Conservation (phyloP, 805 yeast species). For the Ogataea dorogensis region DNA sequence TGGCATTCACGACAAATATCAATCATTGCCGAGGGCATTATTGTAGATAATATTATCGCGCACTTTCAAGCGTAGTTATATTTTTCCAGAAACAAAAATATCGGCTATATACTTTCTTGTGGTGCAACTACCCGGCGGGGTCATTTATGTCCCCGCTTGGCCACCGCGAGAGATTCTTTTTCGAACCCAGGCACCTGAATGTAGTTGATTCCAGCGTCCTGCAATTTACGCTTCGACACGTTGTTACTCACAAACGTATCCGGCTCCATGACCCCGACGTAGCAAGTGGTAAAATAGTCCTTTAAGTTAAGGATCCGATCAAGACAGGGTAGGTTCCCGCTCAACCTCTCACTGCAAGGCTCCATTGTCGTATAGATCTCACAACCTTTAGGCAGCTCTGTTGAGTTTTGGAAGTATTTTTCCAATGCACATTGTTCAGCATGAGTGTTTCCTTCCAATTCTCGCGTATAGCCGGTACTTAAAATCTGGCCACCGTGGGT, state of each 20-base stretch:
- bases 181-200: conserved; percentile 83
- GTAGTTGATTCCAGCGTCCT: conserved; percentile 62
- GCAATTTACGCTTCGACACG: conserved; percentile 55
- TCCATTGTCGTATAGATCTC: conserved; percentile 95
- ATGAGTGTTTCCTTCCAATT: conserved; percentile 91
- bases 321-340: conserved; percentile 88
- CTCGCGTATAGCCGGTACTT: conserved; percentile 87
- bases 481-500: conserved; percentile 64
- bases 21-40: conserved; percentile 16
- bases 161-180: conserved; percentile 62
- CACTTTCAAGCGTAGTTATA: conserved; percentile 2
- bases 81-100: conserved; percentile 10
- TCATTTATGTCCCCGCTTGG: conserved; percentile 65
- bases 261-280: conserved; percentile 92
- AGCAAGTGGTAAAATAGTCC: conserved; percentile 61
- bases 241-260: conserved; percentile 82
- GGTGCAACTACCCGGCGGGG: conserved; percentile 10
- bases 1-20: conserved; percentile 27
- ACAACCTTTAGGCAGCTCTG: conserved; percentile 67
- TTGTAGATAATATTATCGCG: conserved; percentile 1
- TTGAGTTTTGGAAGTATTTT: conserved; percentile 55
- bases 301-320: conserved; percentile 63
- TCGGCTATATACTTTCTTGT: conserved; percentile 7
- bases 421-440: conserved; percentile 94
- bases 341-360: conserved; percentile 85